Percentiles rank a stretch among this genome's conserved stretches.
Evolutionary conservation across 2,329 filamentous ascomycete species (phyloP).

Genomic region (Cladosporium sp.): DNA sequence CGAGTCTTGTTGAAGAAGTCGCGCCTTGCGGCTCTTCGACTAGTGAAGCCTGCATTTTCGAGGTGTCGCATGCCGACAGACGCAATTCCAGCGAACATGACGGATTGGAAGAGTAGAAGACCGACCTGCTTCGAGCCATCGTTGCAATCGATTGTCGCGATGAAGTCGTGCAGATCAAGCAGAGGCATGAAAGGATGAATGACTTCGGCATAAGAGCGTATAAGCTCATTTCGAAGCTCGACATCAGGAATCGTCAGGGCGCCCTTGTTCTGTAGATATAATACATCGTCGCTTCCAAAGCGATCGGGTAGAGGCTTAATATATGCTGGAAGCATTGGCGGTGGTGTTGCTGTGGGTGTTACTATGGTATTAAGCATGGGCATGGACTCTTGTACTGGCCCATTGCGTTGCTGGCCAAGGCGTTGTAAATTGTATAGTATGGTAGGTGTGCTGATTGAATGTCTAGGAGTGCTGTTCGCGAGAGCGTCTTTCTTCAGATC

Average conservation of each 20-base stretch:
- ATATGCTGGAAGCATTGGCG: constrained; percentile 57
- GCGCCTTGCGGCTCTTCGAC: constrained; percentile 76
- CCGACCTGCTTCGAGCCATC: constrained; percentile 72
- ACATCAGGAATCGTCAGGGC: constrained; percentile 71
- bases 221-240: constrained; percentile 70
- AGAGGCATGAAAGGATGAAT: constrained; percentile 94
- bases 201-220: constrained; percentile 80
- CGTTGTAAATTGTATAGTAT: constrained; percentile 30
- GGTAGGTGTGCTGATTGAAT: constrained; percentile 25
- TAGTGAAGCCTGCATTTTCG: constrained; percentile 70
- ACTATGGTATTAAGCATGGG: constrained; percentile 23
- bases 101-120: constrained; percentile 83
- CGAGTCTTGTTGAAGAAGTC: constrained; percentile 85
- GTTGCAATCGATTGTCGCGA: constrained; percentile 57
- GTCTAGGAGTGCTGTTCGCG: constrained; percentile 15
- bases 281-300: constrained; percentile 75
- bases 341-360: constrained; percentile 23
- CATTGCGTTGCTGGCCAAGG: constrained; percentile 21
- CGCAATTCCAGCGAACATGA: constrained; percentile 89
- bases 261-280: constrained; percentile 79
- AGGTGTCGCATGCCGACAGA: constrained; percentile 80
- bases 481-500: constrained; percentile 21
- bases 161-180: constrained; percentile 62
- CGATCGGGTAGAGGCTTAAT: constrained; percentile 74
- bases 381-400: constrained; percentile 21